Percentiles rank a stretch among this genome's conserved stretches.
These are phyloP conservation scores for Neofusicoccum cordaticola DNA, from an alignment of 2,329 filamentous ascomycete species.

Conservation along the genomic window DNA sequence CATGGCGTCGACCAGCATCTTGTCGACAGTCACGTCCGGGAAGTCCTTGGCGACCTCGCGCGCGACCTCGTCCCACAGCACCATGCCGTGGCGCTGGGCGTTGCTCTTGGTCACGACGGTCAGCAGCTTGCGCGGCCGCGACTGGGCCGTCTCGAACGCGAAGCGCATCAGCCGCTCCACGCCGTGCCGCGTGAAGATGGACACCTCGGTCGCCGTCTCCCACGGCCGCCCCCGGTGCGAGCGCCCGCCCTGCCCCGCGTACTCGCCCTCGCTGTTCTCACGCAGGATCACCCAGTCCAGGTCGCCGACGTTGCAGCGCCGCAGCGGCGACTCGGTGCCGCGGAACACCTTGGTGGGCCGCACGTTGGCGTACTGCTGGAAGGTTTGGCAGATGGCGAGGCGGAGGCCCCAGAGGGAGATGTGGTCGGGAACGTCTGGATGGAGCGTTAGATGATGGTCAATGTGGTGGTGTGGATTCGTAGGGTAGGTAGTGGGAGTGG, in stretches of 20 bases:
- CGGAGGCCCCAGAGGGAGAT: conserved; percentile 56
- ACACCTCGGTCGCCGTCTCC: conserved; percentile 62
- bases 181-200: conserved; percentile 61
- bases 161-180: conserved; percentile 62
- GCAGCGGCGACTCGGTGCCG: conserved; percentile 58
- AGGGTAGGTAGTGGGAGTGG: no score
- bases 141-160: conserved; percentile 60
- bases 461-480: background rate
- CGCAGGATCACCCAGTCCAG: conserved; percentile 66
- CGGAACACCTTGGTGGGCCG: conserved; percentile 60
- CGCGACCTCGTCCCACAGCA: conserved; percentile 65
- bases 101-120: conserved; percentile 67
- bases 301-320: conserved; percentile 52
- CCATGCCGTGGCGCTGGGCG: conserved; percentile 65
- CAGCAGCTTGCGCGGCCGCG: conserved; percentile 55
- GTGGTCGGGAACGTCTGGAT: conserved; percentile 54
- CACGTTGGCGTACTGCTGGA: conserved; percentile 58
- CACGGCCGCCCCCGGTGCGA: conserved; percentile 58
- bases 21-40: conserved; percentile 59
- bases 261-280: conserved; percentile 67
- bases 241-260: conserved; percentile 62
- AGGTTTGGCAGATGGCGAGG: conserved; percentile 54
- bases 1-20: conserved; percentile 68
- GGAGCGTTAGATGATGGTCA: background rate
- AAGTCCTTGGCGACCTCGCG: conserved; percentile 55